phyloP scores from a whole-genome alignment of 805 yeast species.

The Metschnikowia borealis region DNA sequence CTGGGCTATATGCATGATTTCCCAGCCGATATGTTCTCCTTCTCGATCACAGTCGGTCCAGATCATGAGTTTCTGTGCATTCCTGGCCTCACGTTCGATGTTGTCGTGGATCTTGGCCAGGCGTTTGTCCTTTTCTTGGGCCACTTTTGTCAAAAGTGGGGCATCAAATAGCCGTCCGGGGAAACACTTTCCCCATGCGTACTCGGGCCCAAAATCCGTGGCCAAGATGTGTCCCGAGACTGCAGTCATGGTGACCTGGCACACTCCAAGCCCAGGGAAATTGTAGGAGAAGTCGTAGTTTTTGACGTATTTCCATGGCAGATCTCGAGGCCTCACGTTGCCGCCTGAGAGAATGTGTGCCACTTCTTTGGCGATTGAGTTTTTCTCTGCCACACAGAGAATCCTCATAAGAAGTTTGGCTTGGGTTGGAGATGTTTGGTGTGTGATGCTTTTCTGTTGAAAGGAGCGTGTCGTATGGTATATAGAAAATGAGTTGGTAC shows the following conservation, averaged over 20 bases:
- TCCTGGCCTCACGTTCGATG: constrained; percentile 60
- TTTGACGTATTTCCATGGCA: constrained; percentile 59
- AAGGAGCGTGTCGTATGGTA: background rate
- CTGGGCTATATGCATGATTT: constrained; percentile 63
- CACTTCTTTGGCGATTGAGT: constrained; percentile 87
- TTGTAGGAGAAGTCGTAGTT: constrained; percentile 74
- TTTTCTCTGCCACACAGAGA: constrained; percentile 95
- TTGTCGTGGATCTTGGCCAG: constrained; percentile 50
- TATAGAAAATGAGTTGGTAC: background rate
- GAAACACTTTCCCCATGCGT: constrained; percentile 60
- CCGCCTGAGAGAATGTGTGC: constrained; percentile 77
- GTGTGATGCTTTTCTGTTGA: background rate
- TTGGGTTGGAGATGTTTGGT: background rate
- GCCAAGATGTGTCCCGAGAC: constrained; percentile 82
- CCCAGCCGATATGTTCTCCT: constrained; percentile 29
- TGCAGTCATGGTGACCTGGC: constrained; percentile 86
- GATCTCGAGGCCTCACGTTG: constrained; percentile 40
- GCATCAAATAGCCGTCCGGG: constrained; percentile 71
- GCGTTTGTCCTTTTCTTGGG: constrained; percentile 35
- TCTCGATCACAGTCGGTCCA: constrained; percentile 85
- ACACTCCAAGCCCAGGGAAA: constrained; percentile 58
- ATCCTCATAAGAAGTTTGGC: constrained; percentile 49
- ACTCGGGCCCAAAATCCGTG: constrained; percentile 59
- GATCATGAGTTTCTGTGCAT: constrained; percentile 66
- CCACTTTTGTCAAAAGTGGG: constrained; percentile 45